These are phyloP conservation scores for Wakefieldia striispora DNA, from an alignment of 768 basidiomycete species.

Conservation along the genomic window DNA sequence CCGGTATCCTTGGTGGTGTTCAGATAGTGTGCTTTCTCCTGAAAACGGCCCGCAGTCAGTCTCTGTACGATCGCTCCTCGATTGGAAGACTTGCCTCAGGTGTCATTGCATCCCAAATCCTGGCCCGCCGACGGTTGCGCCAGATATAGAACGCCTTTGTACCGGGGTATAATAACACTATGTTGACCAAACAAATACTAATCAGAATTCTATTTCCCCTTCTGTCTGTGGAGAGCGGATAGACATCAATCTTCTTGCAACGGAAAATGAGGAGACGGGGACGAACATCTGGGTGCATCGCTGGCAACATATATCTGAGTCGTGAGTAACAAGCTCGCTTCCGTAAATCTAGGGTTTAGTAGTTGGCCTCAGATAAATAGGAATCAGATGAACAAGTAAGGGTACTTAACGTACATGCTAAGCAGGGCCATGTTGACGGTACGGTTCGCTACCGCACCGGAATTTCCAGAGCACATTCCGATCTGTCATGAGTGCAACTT, in stretches of 20 bases:
- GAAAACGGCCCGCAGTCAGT: slow-evolving; percentile 1
- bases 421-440: slow-evolving; percentile 60
- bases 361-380: too few species aligned
- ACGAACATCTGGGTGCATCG: slow-evolving; percentile 55
- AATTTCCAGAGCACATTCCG: slow-evolving; percentile 60
- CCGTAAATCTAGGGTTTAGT: slow-evolving; percentile 45
- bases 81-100: slow-evolving; percentile 33
- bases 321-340: slow-evolving; percentile 42
- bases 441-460: slow-evolving; percentile 56
- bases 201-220: slow-evolving; percentile 58
- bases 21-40: slow-evolving; percentile 54
- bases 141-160: slow-evolving; percentile 56
- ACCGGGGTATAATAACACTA: slow-evolving; percentile 49
- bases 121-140: slow-evolving; percentile 52
- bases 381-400: too few species aligned
- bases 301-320: slow-evolving; percentile 56
- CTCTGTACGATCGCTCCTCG: too few species aligned
- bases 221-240: slow-evolving; percentile 38
- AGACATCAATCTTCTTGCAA: not conserved
- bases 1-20: slow-evolving; percentile 44
- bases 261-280: not conserved
- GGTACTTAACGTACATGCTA: slow-evolving; percentile 51
- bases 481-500: slow-evolving; percentile 26
- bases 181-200: slow-evolving; percentile 47
- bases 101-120: slow-evolving; percentile 58